Evolutionary conservation across 2,329 filamentous ascomycete species (phyloP).

Genomic region (Botrytis medusae): DNA sequence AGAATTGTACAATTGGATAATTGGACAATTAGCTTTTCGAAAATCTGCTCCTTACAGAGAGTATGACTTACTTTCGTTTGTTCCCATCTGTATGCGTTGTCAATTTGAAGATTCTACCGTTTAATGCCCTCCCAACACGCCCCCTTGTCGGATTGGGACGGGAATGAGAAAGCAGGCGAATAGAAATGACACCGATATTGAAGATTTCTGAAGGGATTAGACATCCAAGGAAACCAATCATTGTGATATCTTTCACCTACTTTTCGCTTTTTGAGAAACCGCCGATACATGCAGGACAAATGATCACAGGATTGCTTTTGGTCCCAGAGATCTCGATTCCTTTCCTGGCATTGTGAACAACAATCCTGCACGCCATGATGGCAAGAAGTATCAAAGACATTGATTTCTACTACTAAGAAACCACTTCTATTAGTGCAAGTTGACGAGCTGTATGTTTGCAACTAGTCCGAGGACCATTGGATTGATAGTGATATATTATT

Average conservation of each 20-base stretch:
- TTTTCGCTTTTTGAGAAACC: neutral
- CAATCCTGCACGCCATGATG: neutral
- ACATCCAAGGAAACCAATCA: neutral
- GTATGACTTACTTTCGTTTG: neutral
- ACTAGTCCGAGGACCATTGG: neutral
- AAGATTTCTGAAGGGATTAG: neutral
- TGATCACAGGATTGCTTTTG: slow-evolving; percentile 21
- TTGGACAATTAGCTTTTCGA: neutral
- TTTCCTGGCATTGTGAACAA: neutral
- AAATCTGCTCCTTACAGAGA: neutral
- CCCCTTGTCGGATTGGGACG: slow-evolving; percentile 12
- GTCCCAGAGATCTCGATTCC: slow-evolving; percentile 18
- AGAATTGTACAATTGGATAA: neutral
- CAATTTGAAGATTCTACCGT: slow-evolving; percentile 17
- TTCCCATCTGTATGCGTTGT: slow-evolving; percentile 22
- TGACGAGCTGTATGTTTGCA: neutral
- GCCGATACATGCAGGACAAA: neutral
- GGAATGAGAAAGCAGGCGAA: slow-evolving; percentile 10
- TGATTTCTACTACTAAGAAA: neutral
- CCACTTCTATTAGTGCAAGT: neutral
- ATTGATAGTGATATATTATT: neutral
- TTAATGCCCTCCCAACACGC: neutral
- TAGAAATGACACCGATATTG: slow-evolving; percentile 15
- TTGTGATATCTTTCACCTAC: neutral
- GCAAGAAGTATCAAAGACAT: neutral